Base-by-base conservation (phyloP, 2,329 filamentous ascomycete species). In the Sporothrix phasma region DNA sequence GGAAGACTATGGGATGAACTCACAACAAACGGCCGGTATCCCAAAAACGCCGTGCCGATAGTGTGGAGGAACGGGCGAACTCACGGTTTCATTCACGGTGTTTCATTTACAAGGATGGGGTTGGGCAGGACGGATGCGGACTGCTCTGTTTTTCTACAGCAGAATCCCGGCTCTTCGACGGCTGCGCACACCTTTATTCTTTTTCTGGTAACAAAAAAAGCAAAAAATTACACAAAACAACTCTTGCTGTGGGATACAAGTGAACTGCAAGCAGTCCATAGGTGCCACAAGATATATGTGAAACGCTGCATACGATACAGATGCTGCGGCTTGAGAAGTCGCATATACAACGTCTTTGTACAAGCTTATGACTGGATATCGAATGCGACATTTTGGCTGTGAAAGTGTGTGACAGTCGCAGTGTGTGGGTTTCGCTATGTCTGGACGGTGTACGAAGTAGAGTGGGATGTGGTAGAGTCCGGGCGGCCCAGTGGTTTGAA, bases 51-150 rank as follows among this genome's bases (percentile, higher is more conserved):
- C 56, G 39, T 46, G 39, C 56, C 56, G 24, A 26, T 22, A 26
- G 39, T 17, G 24, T 46, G 43, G n/a, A 19, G 54, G 10, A 43
- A 29, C 19, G 26, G 58, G 13, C 26, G 49, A 39, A 34, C 29
- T 64, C 54, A 64, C 31, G 63, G 63, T 61, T 61, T 49, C 39
- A 46, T 47, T 61, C 39, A 64, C 29, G 63, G 63, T 64, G 63
- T 64, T 64, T 41, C 51, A 46, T 53, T 53, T 51, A 61, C 49
- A 61, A 54, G 63, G 56, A 51, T 61, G 59, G 19, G 29, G 39
- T 46, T 49, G 24, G 56, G 46, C 56, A 61, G 54, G 54, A 53
- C 46, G 24, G 54, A 58, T 34, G 54, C 62, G 26, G 62, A 46
- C 46, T 64, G 62, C 56, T 51, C 56, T 51, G 47, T 31, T 26